These are phyloP conservation scores for Myxozyma udenii DNA, from an alignment of 805 yeast genomes.

Conservation along the genomic window DNA sequence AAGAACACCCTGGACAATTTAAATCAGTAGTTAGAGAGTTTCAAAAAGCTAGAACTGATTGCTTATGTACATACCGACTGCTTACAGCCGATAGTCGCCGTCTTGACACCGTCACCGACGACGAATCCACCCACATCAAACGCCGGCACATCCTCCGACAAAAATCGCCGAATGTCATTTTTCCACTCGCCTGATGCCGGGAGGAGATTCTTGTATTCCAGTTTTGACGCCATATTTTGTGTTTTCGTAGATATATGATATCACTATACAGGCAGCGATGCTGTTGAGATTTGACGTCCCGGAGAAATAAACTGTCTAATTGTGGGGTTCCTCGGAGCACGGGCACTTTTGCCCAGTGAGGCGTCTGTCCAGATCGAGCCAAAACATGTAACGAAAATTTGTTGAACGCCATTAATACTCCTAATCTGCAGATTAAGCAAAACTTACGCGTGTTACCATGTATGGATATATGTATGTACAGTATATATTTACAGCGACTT, in stretches of 20 bases:
- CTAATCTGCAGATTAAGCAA: too few relatives aligned
- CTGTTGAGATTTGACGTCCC: too few relatives aligned
- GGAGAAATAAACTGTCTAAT: too few relatives aligned
- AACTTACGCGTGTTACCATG: too few relatives aligned
- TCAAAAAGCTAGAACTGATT: not conserved
- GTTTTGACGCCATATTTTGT: conserved; percentile 1
- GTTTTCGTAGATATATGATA: not conserved
- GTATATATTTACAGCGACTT: too few relatives aligned
- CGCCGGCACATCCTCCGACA: conserved; percentile 86
- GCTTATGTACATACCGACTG: conserved; percentile 40
- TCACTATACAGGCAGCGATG: too few relatives aligned
- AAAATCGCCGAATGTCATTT: conserved; percentile 67
- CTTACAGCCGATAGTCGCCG: conserved; percentile 79
- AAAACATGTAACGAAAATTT: too few relatives aligned
- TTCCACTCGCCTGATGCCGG: conserved; percentile 83
- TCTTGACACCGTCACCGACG: conserved; percentile 71
- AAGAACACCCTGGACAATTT: conserved; percentile 53
- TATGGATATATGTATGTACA: too few relatives aligned
- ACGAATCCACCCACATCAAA: conserved; percentile 94
- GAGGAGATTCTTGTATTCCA: conserved; percentile 48
- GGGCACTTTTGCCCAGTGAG: too few relatives aligned
- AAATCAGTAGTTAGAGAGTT: not conserved
- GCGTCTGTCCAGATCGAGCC: too few relatives aligned
- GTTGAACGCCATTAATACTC: too few relatives aligned
- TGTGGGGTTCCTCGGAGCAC: too few relatives aligned